Evolutionary conservation across 331 rosid species (phyloP).

Genomic region (Pyrus hybrid): DNA sequence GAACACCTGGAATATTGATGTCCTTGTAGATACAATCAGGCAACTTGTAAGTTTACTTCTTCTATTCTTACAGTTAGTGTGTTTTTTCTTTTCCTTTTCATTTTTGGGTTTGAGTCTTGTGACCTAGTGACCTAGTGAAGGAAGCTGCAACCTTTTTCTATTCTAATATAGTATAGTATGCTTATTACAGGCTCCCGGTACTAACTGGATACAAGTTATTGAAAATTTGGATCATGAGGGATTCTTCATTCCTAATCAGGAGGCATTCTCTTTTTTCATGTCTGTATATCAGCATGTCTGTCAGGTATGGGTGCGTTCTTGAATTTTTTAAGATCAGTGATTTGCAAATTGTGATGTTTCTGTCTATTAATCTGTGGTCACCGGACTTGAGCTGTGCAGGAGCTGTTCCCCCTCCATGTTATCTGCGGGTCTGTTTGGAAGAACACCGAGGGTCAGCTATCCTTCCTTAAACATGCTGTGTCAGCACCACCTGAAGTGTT

Average conservation of each 20-base stretch:
- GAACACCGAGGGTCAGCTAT: slow-evolving; percentile 90
- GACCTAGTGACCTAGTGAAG: slow-evolving; percentile 12
- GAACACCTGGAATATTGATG: slow-evolving; percentile 90
- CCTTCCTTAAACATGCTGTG: slow-evolving; percentile 86
- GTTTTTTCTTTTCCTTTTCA: not conserved
- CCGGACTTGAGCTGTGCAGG: slow-evolving; percentile 45
- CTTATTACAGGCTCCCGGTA: slow-evolving; percentile 67
- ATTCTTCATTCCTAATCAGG: slow-evolving; percentile 78
- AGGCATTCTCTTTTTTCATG: slow-evolving; percentile 84
- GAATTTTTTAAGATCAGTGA: not conserved
- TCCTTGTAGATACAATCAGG: slow-evolving; percentile 68
- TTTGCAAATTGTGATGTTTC: slow-evolving; percentile 1
- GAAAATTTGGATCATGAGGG: slow-evolving; percentile 97
- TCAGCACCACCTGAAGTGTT: slow-evolving; percentile 75
- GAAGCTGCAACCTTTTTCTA: not conserved
- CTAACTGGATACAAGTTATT: slow-evolving; percentile 73
- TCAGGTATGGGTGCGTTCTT: slow-evolving; percentile 45
- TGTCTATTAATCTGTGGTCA: slow-evolving; percentile 1
- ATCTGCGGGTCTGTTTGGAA: slow-evolving; percentile 93
- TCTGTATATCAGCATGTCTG: slow-evolving; percentile 60
- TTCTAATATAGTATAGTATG: slow-evolving; percentile 6
- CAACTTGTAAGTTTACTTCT: slow-evolving; percentile 53
- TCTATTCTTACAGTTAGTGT: not conserved
- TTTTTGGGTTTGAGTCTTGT: not conserved
- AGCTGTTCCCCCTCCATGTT: slow-evolving; percentile 82